These are phyloP conservation scores for Stipa capillata DNA, from an alignment of 176 grass and related monocot species.

Conservation along the genomic window DNA sequence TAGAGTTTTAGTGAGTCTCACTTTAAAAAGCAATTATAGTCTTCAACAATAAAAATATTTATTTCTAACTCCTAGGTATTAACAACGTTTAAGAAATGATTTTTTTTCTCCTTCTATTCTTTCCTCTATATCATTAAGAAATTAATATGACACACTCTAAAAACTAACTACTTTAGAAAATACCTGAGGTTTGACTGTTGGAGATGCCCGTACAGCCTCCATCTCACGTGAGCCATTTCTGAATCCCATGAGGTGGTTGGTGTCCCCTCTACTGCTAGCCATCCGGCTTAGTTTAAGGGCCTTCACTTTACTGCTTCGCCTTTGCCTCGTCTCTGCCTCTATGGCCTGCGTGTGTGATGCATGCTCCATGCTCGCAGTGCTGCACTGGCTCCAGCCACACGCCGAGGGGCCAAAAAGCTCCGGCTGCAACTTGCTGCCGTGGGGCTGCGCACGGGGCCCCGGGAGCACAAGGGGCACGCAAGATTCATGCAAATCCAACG, in stretches of 20 bases:
- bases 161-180: no score
- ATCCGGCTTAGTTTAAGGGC: slow-evolving; percentile 1
- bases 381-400: slow-evolving; percentile 26
- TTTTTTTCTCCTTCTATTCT: no score
- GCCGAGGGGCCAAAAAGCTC: slow-evolving; percentile 8
- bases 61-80: no score
- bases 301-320: background rate
- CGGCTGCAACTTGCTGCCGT: slow-evolving; percentile 19
- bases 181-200: no score
- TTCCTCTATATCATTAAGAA: no score
- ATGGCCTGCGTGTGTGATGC: background rate
- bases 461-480: slow-evolving; percentile 23
- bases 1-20: no score
- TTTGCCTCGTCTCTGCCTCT: background rate
- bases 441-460: background rate
- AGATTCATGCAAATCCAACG: slow-evolving; percentile 64
- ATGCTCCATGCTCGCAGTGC: background rate
- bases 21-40: no score
- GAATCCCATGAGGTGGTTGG: background rate
- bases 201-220: no score
- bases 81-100: no score
- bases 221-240: slow-evolving; percentile 6
- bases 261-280: slow-evolving; percentile 24
- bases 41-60: no score
- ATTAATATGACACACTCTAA: no score